Percentiles rank a stretch among this genome's conserved stretches.
Conservation (phyloP, 2,329 filamentous ascomycete species). For the Monosporascus sp. region DNA sequence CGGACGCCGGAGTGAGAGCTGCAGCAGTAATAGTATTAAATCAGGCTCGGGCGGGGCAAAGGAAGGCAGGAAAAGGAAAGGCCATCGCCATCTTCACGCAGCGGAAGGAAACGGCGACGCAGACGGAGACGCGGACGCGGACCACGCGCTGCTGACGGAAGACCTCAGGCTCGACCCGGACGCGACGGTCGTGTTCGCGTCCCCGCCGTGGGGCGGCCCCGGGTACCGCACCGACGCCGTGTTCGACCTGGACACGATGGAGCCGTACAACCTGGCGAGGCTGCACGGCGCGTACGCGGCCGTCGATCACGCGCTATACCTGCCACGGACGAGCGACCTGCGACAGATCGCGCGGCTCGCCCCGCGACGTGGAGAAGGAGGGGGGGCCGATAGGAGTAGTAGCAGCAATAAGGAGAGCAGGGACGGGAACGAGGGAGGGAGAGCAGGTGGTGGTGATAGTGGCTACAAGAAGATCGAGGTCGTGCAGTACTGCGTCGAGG, state of each 20-base stretch:
- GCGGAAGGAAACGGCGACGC: not conserved
- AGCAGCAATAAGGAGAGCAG: constrained; percentile 23
- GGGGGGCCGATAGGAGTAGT: constrained; percentile 20
- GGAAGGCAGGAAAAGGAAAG: not conserved
- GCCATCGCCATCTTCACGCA: not conserved
- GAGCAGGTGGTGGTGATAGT: not conserved
- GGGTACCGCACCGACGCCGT: constrained; percentile 56
- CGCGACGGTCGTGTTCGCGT: constrained; percentile 47
- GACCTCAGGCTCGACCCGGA: constrained; percentile 35
- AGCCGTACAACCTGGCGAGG: constrained; percentile 69
- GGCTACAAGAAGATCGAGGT: constrained; percentile 55
- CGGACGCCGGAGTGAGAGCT: not conserved
- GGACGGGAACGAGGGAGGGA: constrained; percentile 27
- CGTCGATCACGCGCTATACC: constrained; percentile 65
- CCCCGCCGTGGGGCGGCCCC: constrained; percentile 56
- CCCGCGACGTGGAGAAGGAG: constrained; percentile 29
- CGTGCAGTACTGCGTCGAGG: constrained; percentile 86
- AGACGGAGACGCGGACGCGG: constrained; percentile 5
- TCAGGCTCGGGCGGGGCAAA: not conserved
- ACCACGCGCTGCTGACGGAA: constrained; percentile 16
- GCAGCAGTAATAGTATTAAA: constrained; percentile 3
- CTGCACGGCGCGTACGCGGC: constrained; percentile 57
- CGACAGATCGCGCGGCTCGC: constrained; percentile 64
- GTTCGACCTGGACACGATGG: constrained; percentile 81
- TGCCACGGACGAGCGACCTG: constrained; percentile 81